Evolutionary conservation across 2,329 filamentous ascomycete genomes (phyloP).

Genomic region (Beauveria sp.): DNA sequence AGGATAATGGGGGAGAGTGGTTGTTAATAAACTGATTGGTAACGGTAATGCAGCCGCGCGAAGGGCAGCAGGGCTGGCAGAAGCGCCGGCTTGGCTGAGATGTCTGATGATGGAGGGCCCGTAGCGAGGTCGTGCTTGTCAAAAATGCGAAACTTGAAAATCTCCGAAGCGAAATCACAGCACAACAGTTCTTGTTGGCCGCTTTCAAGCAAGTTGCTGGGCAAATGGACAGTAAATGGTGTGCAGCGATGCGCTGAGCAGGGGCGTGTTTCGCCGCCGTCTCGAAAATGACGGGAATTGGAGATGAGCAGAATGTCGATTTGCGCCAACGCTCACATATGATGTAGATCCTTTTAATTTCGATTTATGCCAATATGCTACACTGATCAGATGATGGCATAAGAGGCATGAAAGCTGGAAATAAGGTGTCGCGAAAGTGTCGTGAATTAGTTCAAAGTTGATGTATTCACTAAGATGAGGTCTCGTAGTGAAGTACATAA

Average conservation of each 20-base stretch:
- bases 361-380: not conserved
- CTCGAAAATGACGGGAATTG: slow-evolving; percentile 9
- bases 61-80: slow-evolving; percentile 1
- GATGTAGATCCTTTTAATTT: not conserved
- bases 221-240: not conserved
- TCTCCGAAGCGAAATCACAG: slow-evolving; percentile 1
- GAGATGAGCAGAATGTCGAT: slow-evolving; percentile 1
- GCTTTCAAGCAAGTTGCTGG: not conserved
- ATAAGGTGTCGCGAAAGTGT: not conserved
- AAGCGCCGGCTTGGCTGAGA: slow-evolving; percentile 4
- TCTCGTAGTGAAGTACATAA: slow-evolving; percentile 8
- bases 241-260: slow-evolving; percentile 7
- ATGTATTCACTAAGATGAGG: not conserved
- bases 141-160: slow-evolving; percentile 1
- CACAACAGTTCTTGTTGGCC: not conserved
- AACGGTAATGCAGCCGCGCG: slow-evolving; percentile 7
- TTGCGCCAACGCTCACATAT: not conserved
- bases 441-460: not conserved
- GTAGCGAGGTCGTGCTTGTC: not conserved
- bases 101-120: not conserved
- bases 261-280: slow-evolving; percentile 11
- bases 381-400: not conserved
- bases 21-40: slow-evolving; percentile 11
- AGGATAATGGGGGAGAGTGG: slow-evolving; percentile 6
- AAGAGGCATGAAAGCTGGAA: slow-evolving; percentile 1